A percentile compares a stretch with the other conserved stretches of the same genome.
Evolutionary conservation across 768 basidiomycete species (phyloP).

Genomic region (Hericium erinaceus): DNA sequence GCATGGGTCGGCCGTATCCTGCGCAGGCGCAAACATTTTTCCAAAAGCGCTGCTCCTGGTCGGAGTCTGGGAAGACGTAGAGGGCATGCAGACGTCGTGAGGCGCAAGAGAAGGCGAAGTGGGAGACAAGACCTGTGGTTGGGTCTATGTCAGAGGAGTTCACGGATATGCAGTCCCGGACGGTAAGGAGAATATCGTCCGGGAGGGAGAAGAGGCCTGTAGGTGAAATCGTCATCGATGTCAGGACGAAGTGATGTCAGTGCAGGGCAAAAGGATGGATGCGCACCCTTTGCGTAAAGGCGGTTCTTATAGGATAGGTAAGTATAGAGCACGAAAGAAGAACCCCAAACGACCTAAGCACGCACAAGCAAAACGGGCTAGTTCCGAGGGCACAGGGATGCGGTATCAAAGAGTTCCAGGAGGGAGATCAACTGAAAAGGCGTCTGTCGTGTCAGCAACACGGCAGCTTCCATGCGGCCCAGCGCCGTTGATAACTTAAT

Average conservation of each 20-base stretch:
- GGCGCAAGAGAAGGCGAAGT: constrained; percentile 13
- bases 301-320: too few relatives aligned
- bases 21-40: constrained; percentile 8
- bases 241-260: not conserved
- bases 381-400: too few relatives aligned
- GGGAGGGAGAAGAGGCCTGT: constrained; percentile 10
- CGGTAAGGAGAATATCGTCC: constrained; percentile 11
- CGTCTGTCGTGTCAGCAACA: too few relatives aligned
- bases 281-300: too few relatives aligned
- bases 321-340: too few relatives aligned
- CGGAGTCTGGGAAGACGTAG: constrained; percentile 8
- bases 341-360: too few relatives aligned
- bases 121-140: constrained; percentile 6
- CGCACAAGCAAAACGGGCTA: too few relatives aligned
- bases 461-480: too few relatives aligned
- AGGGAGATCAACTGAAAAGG: not conserved
- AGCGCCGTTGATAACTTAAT: too few relatives aligned
- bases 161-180: constrained; percentile 13
- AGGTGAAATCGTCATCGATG: not conserved
- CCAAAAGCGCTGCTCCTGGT: constrained; percentile 11
- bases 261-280: not conserved
- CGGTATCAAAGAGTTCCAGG: not conserved
- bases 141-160: constrained; percentile 7
- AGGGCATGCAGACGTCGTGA: constrained; percentile 5
- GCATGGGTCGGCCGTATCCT: constrained; percentile 13